A percentile compares a stretch with the other conserved stretches of the same genome.
phyloP scores from a whole-genome alignment of 1,284 basidiomycete species.

The Ceratobasidium sp. region DNA sequence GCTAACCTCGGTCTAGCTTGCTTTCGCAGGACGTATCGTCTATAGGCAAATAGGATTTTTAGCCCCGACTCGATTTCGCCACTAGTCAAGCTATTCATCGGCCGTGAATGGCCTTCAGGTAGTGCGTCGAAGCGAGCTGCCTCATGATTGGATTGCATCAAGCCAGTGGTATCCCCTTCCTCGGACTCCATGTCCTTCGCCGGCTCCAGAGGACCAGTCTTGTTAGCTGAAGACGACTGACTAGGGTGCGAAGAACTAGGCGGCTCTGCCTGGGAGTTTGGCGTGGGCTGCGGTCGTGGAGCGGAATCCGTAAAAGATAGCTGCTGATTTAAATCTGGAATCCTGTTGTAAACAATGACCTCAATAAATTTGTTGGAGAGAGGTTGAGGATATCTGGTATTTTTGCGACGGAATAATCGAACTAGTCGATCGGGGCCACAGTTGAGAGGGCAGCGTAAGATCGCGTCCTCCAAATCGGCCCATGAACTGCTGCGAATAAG shows the following conservation, averaged over 20 bases:
- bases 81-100: too few relatives aligned
- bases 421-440: slow-evolving; percentile 22
- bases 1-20: not conserved
- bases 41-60: slow-evolving; percentile 22
- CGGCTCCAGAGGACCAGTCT: not conserved
- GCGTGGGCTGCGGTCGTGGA: not conserved
- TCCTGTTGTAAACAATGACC: not conserved
- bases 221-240: not conserved
- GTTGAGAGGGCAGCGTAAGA: slow-evolving; percentile 8
- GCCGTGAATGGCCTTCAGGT: too few relatives aligned
- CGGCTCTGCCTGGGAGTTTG: not conserved
- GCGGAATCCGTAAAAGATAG: not conserved
- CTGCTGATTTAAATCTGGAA: not conserved
- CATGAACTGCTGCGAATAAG: slow-evolving; percentile 8
- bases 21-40: slow-evolving; percentile 13
- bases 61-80: slow-evolving; percentile 2
- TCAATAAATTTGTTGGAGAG: not conserved
- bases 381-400: not conserved
- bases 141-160: not conserved
- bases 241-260: not conserved
- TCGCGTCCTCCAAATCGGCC: not conserved
- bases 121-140: too few relatives aligned
- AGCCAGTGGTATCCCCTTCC: not conserved
- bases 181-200: not conserved
- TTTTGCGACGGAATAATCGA: not conserved